phyloP scores from a whole-genome alignment of 768 basidiomycete genomes.

The Suillus americanus region DNA sequence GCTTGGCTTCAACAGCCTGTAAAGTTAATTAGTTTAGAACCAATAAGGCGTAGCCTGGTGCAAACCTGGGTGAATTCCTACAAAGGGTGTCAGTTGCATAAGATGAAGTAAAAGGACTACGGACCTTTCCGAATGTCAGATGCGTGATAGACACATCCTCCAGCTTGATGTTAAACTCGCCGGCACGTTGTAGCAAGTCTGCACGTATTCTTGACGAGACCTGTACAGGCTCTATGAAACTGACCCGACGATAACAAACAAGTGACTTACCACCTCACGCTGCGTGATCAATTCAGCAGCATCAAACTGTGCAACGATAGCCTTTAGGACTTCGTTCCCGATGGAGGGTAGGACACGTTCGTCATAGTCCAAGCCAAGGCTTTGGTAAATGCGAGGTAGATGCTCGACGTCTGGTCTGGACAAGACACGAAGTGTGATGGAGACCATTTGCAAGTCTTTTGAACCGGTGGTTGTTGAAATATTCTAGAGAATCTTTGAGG shows the following conservation, averaged over 20 bases:
- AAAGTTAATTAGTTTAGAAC: conserved; percentile 7
- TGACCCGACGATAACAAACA: neutral
- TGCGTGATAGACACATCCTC: conserved; percentile 98
- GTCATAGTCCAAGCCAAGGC: conserved; percentile 93
- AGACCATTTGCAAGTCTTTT: conserved; percentile 98
- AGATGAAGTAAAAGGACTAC: conserved; percentile 13
- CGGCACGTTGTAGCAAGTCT: conserved; percentile 89
- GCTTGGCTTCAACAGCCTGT: conserved; percentile 97
- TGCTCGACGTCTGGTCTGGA: conserved; percentile 89
- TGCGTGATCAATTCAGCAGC: conserved; percentile 97
- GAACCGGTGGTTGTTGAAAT: conserved; percentile 99
- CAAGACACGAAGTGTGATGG: conserved; percentile 93
- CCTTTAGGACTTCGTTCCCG: conserved; percentile 97
- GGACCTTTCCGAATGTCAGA: conserved; percentile 82
- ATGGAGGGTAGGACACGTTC: conserved; percentile 97
- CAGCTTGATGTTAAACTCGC: conserved; percentile 92
- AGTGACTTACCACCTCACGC: conserved; percentile 81
- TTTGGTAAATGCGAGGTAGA: conserved; percentile 92
- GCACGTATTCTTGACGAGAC: conserved; percentile 90
- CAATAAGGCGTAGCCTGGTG: conserved; percentile 6
- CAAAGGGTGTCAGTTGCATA: conserved; percentile 8
- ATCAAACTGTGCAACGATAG: conserved; percentile 97
- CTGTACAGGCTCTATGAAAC: conserved; percentile 34
- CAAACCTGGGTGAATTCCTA: conserved; percentile 82
- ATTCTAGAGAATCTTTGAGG: conserved; percentile 53